Conservation (phyloP, 2,329 filamentous ascomycete species). For the Colletotrichum sp. region DNA sequence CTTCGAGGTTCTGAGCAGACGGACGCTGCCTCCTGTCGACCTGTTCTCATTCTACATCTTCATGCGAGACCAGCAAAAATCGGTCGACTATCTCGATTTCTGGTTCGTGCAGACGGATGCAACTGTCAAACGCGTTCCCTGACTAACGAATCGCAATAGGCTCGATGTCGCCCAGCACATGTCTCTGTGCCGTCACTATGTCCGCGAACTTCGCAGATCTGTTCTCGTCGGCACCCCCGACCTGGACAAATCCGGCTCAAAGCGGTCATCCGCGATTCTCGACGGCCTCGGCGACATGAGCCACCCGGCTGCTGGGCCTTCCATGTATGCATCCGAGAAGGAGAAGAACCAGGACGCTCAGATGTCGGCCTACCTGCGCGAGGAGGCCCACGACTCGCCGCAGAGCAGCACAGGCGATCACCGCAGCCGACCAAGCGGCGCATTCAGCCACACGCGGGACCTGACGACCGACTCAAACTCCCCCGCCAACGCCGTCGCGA, state of each 20-base stretch:
- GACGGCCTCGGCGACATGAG: constrained; percentile 74
- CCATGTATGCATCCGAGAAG: constrained; percentile 69
- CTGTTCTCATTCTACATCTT: constrained; percentile 99
- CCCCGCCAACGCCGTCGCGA: constrained; percentile 80
- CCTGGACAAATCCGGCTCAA: constrained; percentile 78
- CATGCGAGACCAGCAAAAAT: constrained; percentile 98
- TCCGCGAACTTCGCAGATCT: constrained; percentile 90
- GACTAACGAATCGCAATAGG: constrained; percentile 55
- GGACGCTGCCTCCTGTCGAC: constrained; percentile 94
- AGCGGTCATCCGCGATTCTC: constrained; percentile 81
- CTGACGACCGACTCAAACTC: constrained; percentile 79
- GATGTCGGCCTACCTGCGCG: constrained; percentile 87
- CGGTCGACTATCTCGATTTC: constrained; percentile 97
- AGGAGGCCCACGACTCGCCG: constrained; percentile 60
- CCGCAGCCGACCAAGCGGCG: constrained; percentile 52
- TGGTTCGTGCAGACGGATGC: constrained; percentile 65
- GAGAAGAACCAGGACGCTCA: constrained; percentile 84
- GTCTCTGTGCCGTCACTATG: constrained; percentile 96
- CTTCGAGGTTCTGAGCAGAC: constrained; percentile 92
- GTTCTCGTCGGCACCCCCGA: constrained; percentile 94
- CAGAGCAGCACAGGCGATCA: constrained; percentile 50
- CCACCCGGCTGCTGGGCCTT: constrained; percentile 62
- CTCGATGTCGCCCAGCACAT: constrained; percentile 99
- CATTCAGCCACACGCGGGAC: constrained; percentile 65
- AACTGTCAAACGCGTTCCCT: constrained; percentile 4